These are phyloP conservation scores for Isabelozyma pseudorhagii DNA, from an alignment of 805 yeast genomes.

Conservation along the genomic window DNA sequence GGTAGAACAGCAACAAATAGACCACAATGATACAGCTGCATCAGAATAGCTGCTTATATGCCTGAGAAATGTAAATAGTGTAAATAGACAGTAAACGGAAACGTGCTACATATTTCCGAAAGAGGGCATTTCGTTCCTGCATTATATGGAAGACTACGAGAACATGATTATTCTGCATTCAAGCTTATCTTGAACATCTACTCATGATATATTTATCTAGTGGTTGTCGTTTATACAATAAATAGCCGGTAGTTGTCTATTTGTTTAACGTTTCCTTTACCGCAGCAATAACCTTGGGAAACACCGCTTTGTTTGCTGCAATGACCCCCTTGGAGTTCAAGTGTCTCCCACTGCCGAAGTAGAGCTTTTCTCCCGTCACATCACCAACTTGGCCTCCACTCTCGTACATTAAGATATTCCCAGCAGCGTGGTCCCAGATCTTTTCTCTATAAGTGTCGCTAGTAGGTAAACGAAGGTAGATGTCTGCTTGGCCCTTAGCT, in stretches of 20 bases:
- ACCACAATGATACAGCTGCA: no score
- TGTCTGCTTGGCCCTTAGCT: slow-evolving; percentile 88
- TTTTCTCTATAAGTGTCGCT: slow-evolving; percentile 78
- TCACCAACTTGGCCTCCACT: slow-evolving; percentile 93
- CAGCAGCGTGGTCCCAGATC: slow-evolving; percentile 99
- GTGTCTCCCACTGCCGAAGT: slow-evolving; percentile 84
- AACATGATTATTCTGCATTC: no score
- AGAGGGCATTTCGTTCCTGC: not conserved
- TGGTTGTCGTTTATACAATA: no score
- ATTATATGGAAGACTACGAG: no score
- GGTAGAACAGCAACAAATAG: not conserved
- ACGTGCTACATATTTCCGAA: not conserved
- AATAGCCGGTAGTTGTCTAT: not conserved
- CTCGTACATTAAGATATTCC: slow-evolving; percentile 79
- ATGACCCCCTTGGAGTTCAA: slow-evolving; percentile 88
- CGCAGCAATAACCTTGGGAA: slow-evolving; percentile 47
- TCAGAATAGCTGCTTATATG: no score
- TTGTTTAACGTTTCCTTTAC: slow-evolving; percentile 28
- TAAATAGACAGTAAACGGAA: not conserved
- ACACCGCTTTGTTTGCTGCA: slow-evolving; percentile 62
- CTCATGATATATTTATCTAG: no score
- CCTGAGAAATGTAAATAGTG: not conserved
- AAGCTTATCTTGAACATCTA: no score
- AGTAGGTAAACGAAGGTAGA: slow-evolving; percentile 85
- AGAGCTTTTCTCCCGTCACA: slow-evolving; percentile 66